Percentiles rank a stretch among this genome's conserved stretches.
phyloP scores from a whole-genome alignment of 2,329 filamentous ascomycete species.

The Iodosphaeria phyllophila region DNA sequence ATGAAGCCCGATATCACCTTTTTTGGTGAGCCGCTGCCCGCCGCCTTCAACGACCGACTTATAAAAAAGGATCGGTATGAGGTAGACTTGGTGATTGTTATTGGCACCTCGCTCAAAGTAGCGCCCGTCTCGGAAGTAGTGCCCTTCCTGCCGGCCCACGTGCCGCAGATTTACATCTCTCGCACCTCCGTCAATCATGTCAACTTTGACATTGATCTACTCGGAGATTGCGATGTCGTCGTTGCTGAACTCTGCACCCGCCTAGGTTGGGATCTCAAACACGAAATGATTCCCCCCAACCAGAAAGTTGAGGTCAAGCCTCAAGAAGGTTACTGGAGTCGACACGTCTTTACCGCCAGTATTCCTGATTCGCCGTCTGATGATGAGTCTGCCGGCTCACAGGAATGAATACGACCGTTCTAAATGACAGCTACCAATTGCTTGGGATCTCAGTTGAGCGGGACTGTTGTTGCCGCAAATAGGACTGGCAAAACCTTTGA shows the following conservation, averaged over 20 bases:
- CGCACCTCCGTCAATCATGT: constrained; percentile 72
- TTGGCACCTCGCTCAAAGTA: constrained; percentile 90
- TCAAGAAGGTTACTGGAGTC: constrained; percentile 25
- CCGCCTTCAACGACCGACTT: constrained; percentile 64
- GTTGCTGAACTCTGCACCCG: constrained; percentile 71
- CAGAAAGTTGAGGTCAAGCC: constrained; percentile 39
- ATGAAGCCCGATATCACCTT: constrained; percentile 99
- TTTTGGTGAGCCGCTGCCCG: constrained; percentile 80
- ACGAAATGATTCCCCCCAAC: constrained; percentile 63
- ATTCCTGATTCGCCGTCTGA: constrained; percentile 4
- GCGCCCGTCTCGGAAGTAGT: constrained; percentile 88
- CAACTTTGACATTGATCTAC: constrained; percentile 87
- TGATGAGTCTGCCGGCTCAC: no score
- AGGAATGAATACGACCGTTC: no score
- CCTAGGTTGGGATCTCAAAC: constrained; percentile 60
- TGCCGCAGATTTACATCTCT: constrained; percentile 83
- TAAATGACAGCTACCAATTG: no score
- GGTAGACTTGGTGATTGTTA: constrained; percentile 83
- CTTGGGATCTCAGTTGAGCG: no score
- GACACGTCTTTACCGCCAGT: constrained; percentile 21
- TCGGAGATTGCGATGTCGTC: constrained; percentile 89
- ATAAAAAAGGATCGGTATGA: constrained; percentile 62
- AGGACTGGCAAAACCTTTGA: no score
- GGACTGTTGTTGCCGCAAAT: no score
- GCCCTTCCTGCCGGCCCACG: constrained; percentile 54